A percentile compares a stretch with the other conserved stretches of the same genome.
These are phyloP conservation scores for Cyclotella atomus DNA, from an alignment of 108 stramenopile genomes.

Conservation along the genomic window DNA sequence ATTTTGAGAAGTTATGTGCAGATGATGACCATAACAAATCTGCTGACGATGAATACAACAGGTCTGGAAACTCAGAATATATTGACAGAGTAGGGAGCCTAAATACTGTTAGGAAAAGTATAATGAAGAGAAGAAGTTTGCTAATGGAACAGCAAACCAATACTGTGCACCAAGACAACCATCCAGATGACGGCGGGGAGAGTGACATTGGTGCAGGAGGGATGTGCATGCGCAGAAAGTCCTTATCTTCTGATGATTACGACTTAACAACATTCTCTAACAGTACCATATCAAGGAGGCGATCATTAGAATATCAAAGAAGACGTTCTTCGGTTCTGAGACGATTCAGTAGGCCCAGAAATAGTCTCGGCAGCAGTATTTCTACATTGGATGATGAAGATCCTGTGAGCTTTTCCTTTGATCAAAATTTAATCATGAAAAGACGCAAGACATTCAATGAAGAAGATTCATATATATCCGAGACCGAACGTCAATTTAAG, in stretches of 20 bases:
- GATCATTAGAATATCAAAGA: neutral
- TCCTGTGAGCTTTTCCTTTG: neutral
- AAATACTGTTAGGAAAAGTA: neutral
- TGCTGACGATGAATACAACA: too few species aligned
- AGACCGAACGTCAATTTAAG: constrained; percentile 39
- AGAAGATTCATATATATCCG: constrained; percentile 30
- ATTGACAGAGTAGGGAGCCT: neutral
- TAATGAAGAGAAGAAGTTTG: neutral
- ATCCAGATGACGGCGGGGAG: neutral
- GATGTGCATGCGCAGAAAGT: neutral
- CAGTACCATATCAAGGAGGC: neutral
- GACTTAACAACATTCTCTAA: neutral
- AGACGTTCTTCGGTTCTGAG: neutral
- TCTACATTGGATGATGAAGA: neutral
- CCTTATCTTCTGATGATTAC: neutral
- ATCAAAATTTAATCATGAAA: neutral
- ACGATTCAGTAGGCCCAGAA: neutral
- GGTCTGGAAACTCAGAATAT: too few species aligned
- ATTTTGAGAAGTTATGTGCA: neutral
- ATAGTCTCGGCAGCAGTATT: neutral
- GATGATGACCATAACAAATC: constrained; percentile 1
- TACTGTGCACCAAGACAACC: neutral
- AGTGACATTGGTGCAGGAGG: neutral
- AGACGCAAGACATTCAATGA: neutral
- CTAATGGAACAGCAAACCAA: too few species aligned